phyloP scores from a whole-genome alignment of 306 rosid species.

The Fragaria iinumae region DNA sequence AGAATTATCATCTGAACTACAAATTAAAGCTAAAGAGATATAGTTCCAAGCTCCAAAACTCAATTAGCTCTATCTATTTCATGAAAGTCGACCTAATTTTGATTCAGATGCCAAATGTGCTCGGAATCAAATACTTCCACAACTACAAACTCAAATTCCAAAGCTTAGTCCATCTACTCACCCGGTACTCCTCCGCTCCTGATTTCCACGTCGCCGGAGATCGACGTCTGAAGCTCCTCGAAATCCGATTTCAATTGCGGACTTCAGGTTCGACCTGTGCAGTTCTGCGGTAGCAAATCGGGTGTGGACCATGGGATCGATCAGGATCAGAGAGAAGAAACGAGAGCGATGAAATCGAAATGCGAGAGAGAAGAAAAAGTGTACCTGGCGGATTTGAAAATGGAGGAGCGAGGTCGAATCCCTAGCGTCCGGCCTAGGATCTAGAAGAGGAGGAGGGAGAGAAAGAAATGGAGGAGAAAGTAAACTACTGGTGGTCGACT shows the following conservation, averaged over 20 bases:
- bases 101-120: not conserved
- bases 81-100: not conserved
- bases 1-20: not conserved
- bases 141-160: not conserved
- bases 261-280: constrained; percentile 15
- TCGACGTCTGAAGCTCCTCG: constrained; percentile 1
- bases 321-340: not conserved
- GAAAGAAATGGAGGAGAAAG: constrained; percentile 1
- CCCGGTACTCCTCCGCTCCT: constrained; percentile 6
- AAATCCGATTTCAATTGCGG: not conserved
- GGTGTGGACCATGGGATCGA: not conserved
- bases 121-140: not conserved
- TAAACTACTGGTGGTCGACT: not conserved
- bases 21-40: not conserved
- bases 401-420: constrained; percentile 25
- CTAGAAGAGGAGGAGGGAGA: not conserved
- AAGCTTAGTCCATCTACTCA: not conserved
- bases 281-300: constrained; percentile 8
- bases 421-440: constrained; percentile 17
- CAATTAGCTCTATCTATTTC: not conserved
- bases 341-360: not conserved
- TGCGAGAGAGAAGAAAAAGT: not conserved
- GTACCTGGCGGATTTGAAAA: not conserved
- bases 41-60: not conserved
- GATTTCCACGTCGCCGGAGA: constrained; percentile 12